Evolutionary conservation across 2,329 filamentous ascomycete species (phyloP), one percentile per base, ranked within the genome.

Genomic region (Aureobasidium sp.): DNA sequence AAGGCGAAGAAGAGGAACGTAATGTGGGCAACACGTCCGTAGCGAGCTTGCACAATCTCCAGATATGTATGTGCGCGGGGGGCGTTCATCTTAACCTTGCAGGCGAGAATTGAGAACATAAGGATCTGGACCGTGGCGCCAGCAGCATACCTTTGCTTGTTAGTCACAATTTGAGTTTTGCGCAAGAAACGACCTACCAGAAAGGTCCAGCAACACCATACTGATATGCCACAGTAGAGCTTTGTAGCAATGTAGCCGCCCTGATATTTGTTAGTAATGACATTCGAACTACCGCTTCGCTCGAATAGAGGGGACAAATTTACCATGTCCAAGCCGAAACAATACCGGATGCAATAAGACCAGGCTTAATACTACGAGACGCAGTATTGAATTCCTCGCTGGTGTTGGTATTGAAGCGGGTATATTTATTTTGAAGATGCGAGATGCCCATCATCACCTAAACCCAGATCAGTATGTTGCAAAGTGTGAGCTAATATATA

Each of bases 261-360:
- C n/a, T n/a, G n/a, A n/a, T n/a, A n/a, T n/a, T n/a, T n/a, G n/a
- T n/a, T n/a, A n/a, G n/a, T 47, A 11, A 18, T 23, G 7, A 16
- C 8, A 10, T 40, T n/a, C n/a, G n/a, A n/a, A n/a, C n/a, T n/a
- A n/a, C n/a, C n/a, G n/a, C n/a, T n/a, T n/a, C n/a, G n/a, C n/a
- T n/a, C n/a, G n/a, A n/a, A n/a, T n/a, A n/a, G n/a, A n/a, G n/a
- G n/a, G n/a, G n/a, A n/a, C n/a, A n/a, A 27, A 93, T 94, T 0
- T 93, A 94, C 94, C 94, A 97, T 0, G 94, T 97, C 94, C 95
- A 97, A 7, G 91, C 94, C 20, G 92, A 95, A 4, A 97, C 93
- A n/a, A 97, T 94, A 20, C 94, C 94, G 7, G 93, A 93, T 15
- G 93, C 93, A 0, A 97, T 93, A 18, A 97, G 85, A 50, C 94